Conservation (phyloP, 768 basidiomycete genomes). For the Leccinellum rugosiceps region DNA sequence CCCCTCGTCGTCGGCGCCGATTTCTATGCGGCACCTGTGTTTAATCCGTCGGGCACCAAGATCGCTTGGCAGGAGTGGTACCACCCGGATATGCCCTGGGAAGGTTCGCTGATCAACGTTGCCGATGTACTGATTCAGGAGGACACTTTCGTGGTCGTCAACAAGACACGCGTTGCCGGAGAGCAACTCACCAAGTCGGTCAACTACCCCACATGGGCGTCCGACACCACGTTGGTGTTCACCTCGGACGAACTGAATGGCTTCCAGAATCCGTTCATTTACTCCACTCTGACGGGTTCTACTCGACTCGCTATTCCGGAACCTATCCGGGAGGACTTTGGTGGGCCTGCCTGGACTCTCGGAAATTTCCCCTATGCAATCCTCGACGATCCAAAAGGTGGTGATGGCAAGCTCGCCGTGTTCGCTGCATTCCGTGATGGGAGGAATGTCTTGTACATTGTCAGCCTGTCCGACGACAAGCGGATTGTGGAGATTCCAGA, state of each 20-base stretch:
- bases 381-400: slow-evolving; percentile 32
- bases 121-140: slow-evolving; percentile 40
- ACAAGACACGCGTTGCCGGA: slow-evolving; percentile 49
- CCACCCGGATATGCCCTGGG: slow-evolving; percentile 74
- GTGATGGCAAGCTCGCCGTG: slow-evolving; percentile 20
- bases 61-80: slow-evolving; percentile 67
- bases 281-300: slow-evolving; percentile 34
- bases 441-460: slow-evolving; percentile 33
- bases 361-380: slow-evolving; percentile 46
- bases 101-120: slow-evolving; percentile 53
- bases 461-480: slow-evolving; percentile 26
- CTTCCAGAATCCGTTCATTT: slow-evolving; percentile 66
- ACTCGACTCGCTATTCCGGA: slow-evolving; percentile 31
- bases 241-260: slow-evolving; percentile 58
- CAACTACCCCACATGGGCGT: slow-evolving; percentile 58
- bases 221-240: slow-evolving; percentile 55
- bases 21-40: slow-evolving; percentile 63
- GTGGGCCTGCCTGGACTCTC: slow-evolving; percentile 54
- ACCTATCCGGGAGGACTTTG: slow-evolving; percentile 54
- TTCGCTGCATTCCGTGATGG: slow-evolving; percentile 35
- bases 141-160: slow-evolving; percentile 34
- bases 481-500: slow-evolving; percentile 22
- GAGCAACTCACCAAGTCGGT: slow-evolving; percentile 48
- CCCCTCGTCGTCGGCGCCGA: slow-evolving; percentile 58
- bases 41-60: slow-evolving; percentile 56